Evolutionary conservation across 2,329 filamentous ascomycete species (phyloP).

Genomic region (Berkeleyomyces basicola): DNA sequence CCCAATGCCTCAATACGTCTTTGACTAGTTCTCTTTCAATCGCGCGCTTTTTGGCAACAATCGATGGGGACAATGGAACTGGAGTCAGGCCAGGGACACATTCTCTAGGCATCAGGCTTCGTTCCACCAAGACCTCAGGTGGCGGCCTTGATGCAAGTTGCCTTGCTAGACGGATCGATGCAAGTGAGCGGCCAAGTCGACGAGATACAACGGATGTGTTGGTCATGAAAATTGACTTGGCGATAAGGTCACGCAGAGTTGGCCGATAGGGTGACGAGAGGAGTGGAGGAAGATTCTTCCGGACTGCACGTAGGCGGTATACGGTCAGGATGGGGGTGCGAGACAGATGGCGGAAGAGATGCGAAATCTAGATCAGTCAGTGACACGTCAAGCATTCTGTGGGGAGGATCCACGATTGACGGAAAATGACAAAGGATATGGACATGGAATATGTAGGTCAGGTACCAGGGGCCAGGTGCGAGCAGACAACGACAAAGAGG

Average conservation of each 20-base stretch:
- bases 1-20: slow-evolving; percentile 47
- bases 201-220: slow-evolving; percentile 48
- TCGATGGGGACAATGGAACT: slow-evolving; percentile 35
- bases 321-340: slow-evolving; percentile 49
- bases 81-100: slow-evolving; percentile 33
- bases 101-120: slow-evolving; percentile 48
- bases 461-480: no score
- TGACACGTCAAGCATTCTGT: not conserved
- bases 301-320: slow-evolving; percentile 41
- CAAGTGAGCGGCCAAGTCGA: slow-evolving; percentile 43
- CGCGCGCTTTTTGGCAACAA: slow-evolving; percentile 45
- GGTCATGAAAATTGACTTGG: slow-evolving; percentile 49
- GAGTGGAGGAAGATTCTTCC: slow-evolving; percentile 35
- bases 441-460: no score
- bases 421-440: not conserved
- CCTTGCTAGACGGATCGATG: slow-evolving; percentile 47
- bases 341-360: slow-evolving; percentile 43
- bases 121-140: slow-evolving; percentile 41
- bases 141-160: slow-evolving; percentile 43
- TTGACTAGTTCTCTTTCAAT: slow-evolving; percentile 53
- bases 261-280: slow-evolving; percentile 41
- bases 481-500: no score
- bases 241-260: slow-evolving; percentile 43
- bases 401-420: not conserved
- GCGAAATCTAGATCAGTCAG: slow-evolving; percentile 33